A percentile compares a stretch with the other conserved stretches of the same genome.
Conservation (phyloP, 2,329 filamentous ascomycete genomes). For the Cladosporium colombiae region DNA sequence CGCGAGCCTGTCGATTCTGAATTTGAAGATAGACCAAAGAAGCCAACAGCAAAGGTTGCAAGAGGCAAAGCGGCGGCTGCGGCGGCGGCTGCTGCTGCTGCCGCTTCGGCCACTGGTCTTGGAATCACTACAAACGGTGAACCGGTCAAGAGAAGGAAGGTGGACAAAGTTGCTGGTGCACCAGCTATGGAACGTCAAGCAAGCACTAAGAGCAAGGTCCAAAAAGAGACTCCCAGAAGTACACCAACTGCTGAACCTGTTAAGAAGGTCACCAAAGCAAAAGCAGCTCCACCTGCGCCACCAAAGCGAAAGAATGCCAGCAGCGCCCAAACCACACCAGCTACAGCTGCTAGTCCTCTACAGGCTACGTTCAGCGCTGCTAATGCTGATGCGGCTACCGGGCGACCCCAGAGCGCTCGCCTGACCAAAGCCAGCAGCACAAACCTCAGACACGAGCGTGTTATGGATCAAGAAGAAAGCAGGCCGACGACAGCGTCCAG, state of each 20-base stretch:
- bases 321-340: slow-evolving; percentile 39
- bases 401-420: slow-evolving; percentile 67
- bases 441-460: slow-evolving; percentile 35
- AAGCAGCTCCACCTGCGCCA: slow-evolving; percentile 63
- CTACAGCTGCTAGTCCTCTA: slow-evolving; percentile 50
- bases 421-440: slow-evolving; percentile 72
- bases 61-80: slow-evolving; percentile 64
- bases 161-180: slow-evolving; percentile 62
- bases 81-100: slow-evolving; percentile 3
- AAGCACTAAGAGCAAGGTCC: slow-evolving; percentile 47
- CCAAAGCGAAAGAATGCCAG: slow-evolving; percentile 73
- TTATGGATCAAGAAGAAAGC: slow-evolving; percentile 47
- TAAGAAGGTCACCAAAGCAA: slow-evolving; percentile 70
- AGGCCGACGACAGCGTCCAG: slow-evolving; percentile 27
- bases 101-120: slow-evolving; percentile 44
- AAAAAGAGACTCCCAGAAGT: slow-evolving; percentile 63
- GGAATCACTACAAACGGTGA: slow-evolving; percentile 64
- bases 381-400: slow-evolving; percentile 69
- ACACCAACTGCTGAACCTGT: slow-evolving; percentile 65
- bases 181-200: slow-evolving; percentile 67
- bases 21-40: slow-evolving; percentile 73
- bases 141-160: slow-evolving; percentile 75
- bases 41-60: slow-evolving; percentile 54
- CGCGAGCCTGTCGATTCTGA: slow-evolving; percentile 72
- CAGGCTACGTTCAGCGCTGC: slow-evolving; percentile 60